These are phyloP conservation scores for Dalbergia cultrata DNA, from an alignment of 306 rosid species.

Conservation along the genomic window DNA sequence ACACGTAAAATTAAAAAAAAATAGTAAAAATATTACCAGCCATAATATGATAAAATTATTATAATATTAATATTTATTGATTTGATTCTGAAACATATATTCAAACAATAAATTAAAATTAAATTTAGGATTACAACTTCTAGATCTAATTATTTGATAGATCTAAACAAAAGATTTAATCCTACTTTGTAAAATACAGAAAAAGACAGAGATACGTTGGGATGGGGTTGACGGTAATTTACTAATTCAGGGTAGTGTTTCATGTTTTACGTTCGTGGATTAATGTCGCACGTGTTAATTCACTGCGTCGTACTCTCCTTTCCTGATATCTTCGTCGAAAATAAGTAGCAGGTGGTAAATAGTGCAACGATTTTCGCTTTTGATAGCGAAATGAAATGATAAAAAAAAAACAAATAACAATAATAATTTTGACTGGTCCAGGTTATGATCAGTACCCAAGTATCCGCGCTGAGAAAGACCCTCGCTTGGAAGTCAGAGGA, in stretches of 20 bases:
- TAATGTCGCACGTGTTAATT: slow-evolving; percentile 30
- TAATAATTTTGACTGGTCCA: slow-evolving; percentile 24
- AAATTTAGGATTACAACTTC: no score
- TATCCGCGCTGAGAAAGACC: slow-evolving; percentile 30
- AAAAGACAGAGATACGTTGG: not conserved
- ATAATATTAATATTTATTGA: no score
- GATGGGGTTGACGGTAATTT: not conserved
- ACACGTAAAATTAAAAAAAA: no score
- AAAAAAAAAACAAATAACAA: not conserved
- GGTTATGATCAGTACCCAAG: not conserved
- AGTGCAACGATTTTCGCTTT: not conserved
- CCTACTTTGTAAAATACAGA: no score
- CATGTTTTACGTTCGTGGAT: not conserved
- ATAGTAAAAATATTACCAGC: no score
- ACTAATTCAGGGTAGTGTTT: no score
- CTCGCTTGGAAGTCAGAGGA: slow-evolving; percentile 19
- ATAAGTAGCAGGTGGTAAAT: not conserved
- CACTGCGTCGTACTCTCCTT: not conserved
- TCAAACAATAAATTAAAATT: no score
- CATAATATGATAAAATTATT: no score
- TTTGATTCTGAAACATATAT: no score
- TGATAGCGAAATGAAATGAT: not conserved
- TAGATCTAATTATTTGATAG: no score
- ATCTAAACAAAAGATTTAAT: no score
- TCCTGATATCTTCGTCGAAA: slow-evolving; percentile 43